phyloP scores from a whole-genome alignment of 2,329 filamentous ascomycete genomes.

The Aspergillus sp. region DNA sequence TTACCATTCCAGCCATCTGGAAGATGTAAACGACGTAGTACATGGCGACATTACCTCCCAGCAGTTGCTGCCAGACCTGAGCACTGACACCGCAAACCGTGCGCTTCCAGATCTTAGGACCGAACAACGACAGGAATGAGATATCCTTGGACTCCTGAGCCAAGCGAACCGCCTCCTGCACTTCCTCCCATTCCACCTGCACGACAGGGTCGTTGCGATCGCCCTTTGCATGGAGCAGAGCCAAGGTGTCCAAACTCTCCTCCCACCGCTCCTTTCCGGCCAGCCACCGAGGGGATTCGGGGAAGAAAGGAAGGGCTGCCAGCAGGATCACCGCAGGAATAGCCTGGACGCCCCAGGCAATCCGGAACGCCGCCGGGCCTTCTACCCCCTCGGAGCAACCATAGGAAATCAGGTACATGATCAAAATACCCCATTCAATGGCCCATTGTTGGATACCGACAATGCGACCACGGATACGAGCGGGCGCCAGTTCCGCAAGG shows the following conservation, averaged over 20 bases:
- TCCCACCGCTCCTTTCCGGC: conserved; percentile 59
- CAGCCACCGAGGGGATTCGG: conserved; percentile 61
- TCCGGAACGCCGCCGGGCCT: conserved; percentile 51
- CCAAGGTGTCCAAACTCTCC: conserved; percentile 51
- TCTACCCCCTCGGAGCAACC: conserved; percentile 33
- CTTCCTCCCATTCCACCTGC: conserved; percentile 49
- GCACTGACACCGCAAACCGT: conserved; percentile 53
- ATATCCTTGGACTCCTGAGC: conserved; percentile 32
- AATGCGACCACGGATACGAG: conserved; percentile 41
- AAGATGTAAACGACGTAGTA: conserved; percentile 63
- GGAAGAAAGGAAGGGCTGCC: conserved; percentile 55
- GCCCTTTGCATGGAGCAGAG: conserved; percentile 56
- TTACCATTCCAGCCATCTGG: conserved; percentile 55
- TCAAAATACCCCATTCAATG: conserved; percentile 44
- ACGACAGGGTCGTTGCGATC: conserved; percentile 55
- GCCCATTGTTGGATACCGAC: conserved; percentile 46
- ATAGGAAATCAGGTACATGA: conserved; percentile 45
- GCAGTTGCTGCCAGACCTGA: conserved; percentile 57
- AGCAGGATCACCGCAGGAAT: conserved; percentile 58
- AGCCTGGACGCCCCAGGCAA: conserved; percentile 63
- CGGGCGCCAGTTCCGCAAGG: conserved; percentile 42
- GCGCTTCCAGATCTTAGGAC: conserved; percentile 49
- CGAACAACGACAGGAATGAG: conserved; percentile 43
- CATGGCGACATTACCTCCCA: conserved; percentile 57
- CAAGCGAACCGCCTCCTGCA: conserved; percentile 31